These are phyloP conservation scores for Hyphodiscus hymeniophilus DNA, from an alignment of 495 filamentous ascomycete genomes.

Conservation along the genomic window DNA sequence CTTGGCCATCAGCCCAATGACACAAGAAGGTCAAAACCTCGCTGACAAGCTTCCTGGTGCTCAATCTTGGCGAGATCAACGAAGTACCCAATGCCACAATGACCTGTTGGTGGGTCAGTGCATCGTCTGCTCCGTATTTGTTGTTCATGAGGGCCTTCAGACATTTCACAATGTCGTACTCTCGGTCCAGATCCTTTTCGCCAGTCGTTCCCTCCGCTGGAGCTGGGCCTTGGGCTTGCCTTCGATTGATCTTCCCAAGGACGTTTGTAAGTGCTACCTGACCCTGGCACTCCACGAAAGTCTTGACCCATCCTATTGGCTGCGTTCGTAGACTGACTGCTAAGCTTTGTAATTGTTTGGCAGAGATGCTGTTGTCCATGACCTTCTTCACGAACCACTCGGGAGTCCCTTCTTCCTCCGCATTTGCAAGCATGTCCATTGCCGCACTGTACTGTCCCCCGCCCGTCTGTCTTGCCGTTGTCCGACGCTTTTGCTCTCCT, in stretches of 20 bases:
- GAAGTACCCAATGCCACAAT: slow-evolving; percentile 83
- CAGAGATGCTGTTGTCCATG: slow-evolving; percentile 88
- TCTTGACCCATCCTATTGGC: slow-evolving; percentile 94
- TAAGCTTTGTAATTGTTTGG: slow-evolving; percentile 83
- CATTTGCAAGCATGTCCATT: slow-evolving; percentile 54
- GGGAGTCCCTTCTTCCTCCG: slow-evolving; percentile 89
- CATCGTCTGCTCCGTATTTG: slow-evolving; percentile 96
- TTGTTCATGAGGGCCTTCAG: slow-evolving; percentile 97
- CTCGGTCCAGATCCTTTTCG: slow-evolving; percentile 84
- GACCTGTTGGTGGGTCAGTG: slow-evolving; percentile 81
- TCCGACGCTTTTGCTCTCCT: slow-evolving; percentile 81
- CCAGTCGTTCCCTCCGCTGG: slow-evolving; percentile 56
- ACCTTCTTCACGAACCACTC: slow-evolving; percentile 98
- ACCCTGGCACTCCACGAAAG: slow-evolving; percentile 95
- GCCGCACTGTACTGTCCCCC: slow-evolving; percentile 42
- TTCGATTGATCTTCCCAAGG: slow-evolving; percentile 83
- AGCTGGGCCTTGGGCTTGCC: slow-evolving; percentile 66
- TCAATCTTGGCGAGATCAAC: slow-evolving; percentile 79
- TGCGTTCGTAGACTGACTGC: slow-evolving; percentile 93
- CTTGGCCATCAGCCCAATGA: slow-evolving; percentile 90
- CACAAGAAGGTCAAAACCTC: slow-evolving; percentile 95
- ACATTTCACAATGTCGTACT: slow-evolving; percentile 98
- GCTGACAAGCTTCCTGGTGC: slow-evolving; percentile 89
- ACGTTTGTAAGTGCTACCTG: slow-evolving; percentile 95
- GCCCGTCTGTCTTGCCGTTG: slow-evolving; percentile 58